Evolutionary conservation across 352 stramenopile species (phyloP).

Genomic region (Phytophthora agathidicida): DNA sequence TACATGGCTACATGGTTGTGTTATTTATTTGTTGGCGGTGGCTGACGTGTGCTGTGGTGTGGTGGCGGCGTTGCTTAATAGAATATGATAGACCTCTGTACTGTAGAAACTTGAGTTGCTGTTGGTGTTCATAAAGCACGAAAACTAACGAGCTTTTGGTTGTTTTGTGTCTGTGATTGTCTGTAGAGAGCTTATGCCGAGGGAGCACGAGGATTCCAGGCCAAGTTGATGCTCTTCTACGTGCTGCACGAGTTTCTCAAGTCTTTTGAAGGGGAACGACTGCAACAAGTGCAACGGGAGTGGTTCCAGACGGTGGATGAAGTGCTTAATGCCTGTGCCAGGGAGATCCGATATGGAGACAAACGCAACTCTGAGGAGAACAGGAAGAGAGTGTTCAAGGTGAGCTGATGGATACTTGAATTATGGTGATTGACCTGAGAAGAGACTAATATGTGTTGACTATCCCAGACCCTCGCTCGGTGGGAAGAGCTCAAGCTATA

Average conservation of each 20-base stretch:
- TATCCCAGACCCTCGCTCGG: constrained; percentile 66
- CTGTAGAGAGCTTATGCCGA: constrained; percentile 67
- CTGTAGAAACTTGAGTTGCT: constrained; percentile 5
- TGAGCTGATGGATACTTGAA: constrained; percentile 11
- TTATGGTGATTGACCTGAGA: background rate
- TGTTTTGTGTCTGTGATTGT: constrained; percentile 12
- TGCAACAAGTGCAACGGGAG: constrained; percentile 65
- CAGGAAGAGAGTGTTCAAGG: constrained; percentile 81
- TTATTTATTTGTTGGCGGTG: background rate
- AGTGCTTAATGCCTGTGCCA: constrained; percentile 69
- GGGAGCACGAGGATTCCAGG: constrained; percentile 64
- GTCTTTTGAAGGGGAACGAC: constrained; percentile 65
- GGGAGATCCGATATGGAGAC: constrained; percentile 72
- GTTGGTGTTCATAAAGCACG: constrained; percentile 2
- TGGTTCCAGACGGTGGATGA: constrained; percentile 87
- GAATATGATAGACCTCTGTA: constrained; percentile 38
- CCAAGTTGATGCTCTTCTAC: constrained; percentile 90
- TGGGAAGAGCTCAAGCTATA: constrained; percentile 89
- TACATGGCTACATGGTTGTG: background rate
- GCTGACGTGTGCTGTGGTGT: constrained; percentile 20
- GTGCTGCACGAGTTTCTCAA: constrained; percentile 90
- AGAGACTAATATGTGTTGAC: background rate
- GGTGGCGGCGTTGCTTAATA: constrained; percentile 32
- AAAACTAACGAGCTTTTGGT: constrained; percentile 26
- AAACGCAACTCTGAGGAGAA: constrained; percentile 70